These are phyloP conservation scores for Clarireedia sp. DNA, from an alignment of 2,329 filamentous ascomycete species.

Conservation along the genomic window DNA sequence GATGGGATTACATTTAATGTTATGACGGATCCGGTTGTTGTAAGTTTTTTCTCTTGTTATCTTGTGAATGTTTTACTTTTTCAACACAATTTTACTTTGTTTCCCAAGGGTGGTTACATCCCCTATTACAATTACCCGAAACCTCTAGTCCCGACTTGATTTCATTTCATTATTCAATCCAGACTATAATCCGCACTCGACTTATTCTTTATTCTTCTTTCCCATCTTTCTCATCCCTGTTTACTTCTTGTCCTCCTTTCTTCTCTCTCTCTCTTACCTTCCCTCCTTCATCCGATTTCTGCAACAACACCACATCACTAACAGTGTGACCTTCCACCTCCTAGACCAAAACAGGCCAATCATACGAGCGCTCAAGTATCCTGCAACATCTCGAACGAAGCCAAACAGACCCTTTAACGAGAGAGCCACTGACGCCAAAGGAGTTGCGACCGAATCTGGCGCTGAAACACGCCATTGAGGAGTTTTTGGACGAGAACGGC, in stretches of 20 bases:
- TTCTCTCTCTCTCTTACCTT: not conserved
- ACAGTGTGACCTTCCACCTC: not conserved
- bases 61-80: not conserved
- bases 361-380: constrained; percentile 80
- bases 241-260: not conserved
- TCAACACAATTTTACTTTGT: too few relatives aligned
- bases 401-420: constrained; percentile 73
- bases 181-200: too few relatives aligned
- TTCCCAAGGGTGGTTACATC: too few relatives aligned
- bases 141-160: too few relatives aligned
- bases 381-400: constrained; percentile 75
- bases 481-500: constrained; percentile 78
- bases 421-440: constrained; percentile 58
- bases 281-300: not conserved
- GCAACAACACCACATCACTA: not conserved
- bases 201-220: not conserved
- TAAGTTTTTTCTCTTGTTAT: constrained; percentile 19
- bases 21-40: constrained; percentile 58
- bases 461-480: constrained; percentile 72
- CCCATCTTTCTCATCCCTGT: not conserved
- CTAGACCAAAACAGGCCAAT: constrained; percentile 74
- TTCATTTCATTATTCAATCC: too few relatives aligned
- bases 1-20: constrained; percentile 70
- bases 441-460: constrained; percentile 78
- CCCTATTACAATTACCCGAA: too few relatives aligned